Evolutionary conservation across 2,329 filamentous ascomycete genomes (phyloP), one percentile per base, ranked within the genome.

Genomic region (Diatrype stigma): DNA sequence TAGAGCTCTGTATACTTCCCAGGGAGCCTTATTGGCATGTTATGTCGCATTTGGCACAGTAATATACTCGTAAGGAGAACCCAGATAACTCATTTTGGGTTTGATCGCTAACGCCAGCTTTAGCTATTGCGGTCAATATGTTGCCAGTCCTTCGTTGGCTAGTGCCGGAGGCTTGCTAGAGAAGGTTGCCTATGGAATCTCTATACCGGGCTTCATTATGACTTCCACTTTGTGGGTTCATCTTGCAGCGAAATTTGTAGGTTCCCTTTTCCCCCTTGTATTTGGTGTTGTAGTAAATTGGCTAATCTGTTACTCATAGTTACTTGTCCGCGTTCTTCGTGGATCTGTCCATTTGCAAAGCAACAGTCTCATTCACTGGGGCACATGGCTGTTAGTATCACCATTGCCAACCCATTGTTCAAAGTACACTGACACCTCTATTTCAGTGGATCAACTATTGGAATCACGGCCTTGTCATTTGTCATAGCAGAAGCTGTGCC

Each of bases 401-500:
- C 21, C 12, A 30, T 30, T 30, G 26, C 26, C 26, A 30, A 14
- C 35, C 32, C 7, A 32, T 16, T n/a, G 21, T 30, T 26, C 46
- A 30, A 35, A 6, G 10, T 17, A 22, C 30, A 32, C 45, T 46
- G 17, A 46, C 6, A 19, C 21, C 5, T 30, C 17, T 11, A 6
- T 46, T 42, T 1, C 16, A 59, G 56, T 7, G 49, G 51, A 3
- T 59, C 57, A 5, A 60, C 58, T 7, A 46, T 61, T 32, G 53
- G 57, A 1, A 54, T 62, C 28, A 61, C 48, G 17, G 42, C 51
- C 4, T 10, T 58, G 6, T 49, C 59, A 11, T 60, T 62, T 44
- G 49, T 61, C 16, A 49, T 56, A 16, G 56, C 60, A 17, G 56
- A 49, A 22, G 60, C 58, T 16, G 51, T 63, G 2, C 60, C 60